phyloP scores from a whole-genome alignment of 140 eudicot genomes.

The Cichorium intybus region DNA sequence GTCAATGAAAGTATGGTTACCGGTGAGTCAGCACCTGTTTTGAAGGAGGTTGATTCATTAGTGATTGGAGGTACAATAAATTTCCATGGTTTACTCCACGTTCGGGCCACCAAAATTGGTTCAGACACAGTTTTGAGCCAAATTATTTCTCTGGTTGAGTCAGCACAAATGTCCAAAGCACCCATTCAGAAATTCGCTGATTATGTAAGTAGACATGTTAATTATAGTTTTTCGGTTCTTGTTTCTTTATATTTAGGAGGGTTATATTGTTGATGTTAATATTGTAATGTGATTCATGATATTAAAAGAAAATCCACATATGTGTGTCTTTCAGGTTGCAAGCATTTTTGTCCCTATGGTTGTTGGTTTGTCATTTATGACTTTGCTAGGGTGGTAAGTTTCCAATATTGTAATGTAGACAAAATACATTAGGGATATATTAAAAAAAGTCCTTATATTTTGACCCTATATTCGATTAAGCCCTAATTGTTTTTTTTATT shows the following conservation, averaged over 20 bases:
- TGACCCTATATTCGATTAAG: no score
- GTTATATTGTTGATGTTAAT: neutral
- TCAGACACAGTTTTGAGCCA: conserved; percentile 94
- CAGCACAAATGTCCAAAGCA: conserved; percentile 99
- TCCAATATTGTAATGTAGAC: no score
- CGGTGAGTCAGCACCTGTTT: conserved; percentile 89
- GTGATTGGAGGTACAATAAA: conserved; percentile 96
- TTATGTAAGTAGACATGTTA: conserved; percentile 50
- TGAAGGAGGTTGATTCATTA: conserved; percentile 63
- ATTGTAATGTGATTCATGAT: no score
- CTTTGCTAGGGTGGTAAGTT: conserved; percentile 84
- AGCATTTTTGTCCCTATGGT: conserved; percentile 94
- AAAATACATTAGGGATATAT: no score
- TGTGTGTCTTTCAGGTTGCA: conserved; percentile 66
- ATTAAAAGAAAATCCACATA: neutral
- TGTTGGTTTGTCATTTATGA: conserved; percentile 59
- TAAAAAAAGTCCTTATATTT: no score
- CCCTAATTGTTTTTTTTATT: no score
- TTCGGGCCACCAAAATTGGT: conserved; percentile 86
- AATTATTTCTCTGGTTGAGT: conserved; percentile 86
- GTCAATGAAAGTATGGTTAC: conserved; percentile 98
- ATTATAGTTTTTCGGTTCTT: neutral
- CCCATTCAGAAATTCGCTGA: conserved; percentile 98
- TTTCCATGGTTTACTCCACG: conserved; percentile 84
- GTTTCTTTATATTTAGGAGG: neutral